Percentiles rank a stretch among this genome's conserved stretches.
Evolutionary conservation across 495 filamentous ascomycete genomes (phyloP).

Genomic region (Penicillium angulare): DNA sequence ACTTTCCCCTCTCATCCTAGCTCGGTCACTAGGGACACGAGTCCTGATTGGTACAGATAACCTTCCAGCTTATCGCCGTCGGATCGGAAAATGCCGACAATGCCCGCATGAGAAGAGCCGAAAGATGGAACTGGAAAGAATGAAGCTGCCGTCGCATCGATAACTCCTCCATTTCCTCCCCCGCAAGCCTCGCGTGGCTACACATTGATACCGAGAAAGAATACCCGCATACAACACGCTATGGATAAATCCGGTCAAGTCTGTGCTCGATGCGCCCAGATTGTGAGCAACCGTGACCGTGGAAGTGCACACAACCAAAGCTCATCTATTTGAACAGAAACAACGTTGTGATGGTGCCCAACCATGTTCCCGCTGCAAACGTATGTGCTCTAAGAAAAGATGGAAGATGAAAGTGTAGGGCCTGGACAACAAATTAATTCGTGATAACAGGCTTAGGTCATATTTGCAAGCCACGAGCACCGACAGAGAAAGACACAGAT

Average conservation of each 20-base stretch:
- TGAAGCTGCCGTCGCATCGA: constrained; percentile 18
- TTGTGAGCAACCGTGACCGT: constrained; percentile 11
- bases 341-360: constrained; percentile 29
- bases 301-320: background rate
- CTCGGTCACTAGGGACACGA: too few species aligned
- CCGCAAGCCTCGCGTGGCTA: too few species aligned
- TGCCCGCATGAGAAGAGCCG: background rate
- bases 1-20: too few species aligned
- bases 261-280: constrained; percentile 29
- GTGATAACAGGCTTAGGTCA: constrained; percentile 24
- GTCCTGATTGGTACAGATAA: background rate
- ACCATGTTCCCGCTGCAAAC: constrained; percentile 28
- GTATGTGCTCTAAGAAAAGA: constrained; percentile 7
- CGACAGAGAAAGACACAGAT: constrained; percentile 6
- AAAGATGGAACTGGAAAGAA: too few species aligned
- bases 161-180: background rate
- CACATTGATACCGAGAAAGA: background rate
- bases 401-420: background rate
- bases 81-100: constrained; percentile 17
- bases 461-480: constrained; percentile 20
- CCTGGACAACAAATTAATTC: too few species aligned
- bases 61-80: constrained; percentile 1
- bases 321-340: constrained; percentile 18
- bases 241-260: constrained; percentile 19
- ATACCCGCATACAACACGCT: background rate